phyloP scores from a whole-genome alignment of 2,329 filamentous ascomycete genomes.

The Fusarium acutatum region DNA sequence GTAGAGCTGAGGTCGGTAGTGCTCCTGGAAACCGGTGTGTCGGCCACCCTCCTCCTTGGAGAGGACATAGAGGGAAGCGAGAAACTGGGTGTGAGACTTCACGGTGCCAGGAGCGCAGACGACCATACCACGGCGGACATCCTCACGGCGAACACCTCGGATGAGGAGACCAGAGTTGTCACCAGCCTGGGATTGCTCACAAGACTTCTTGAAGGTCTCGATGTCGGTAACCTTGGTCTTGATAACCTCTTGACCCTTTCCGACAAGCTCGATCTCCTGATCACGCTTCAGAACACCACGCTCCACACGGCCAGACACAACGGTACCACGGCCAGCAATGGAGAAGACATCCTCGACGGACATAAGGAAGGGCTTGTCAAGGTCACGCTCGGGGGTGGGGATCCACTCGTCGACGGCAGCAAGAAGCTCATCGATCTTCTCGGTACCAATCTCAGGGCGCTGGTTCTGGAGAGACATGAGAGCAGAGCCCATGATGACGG shows the following conservation, averaged over 20 bases:
- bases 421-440: conserved; percentile 93
- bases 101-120: conserved; percentile 82
- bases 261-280: conserved; percentile 91
- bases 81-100: conserved; percentile 90
- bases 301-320: conserved; percentile 96
- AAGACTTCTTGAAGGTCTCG: conserved; percentile 99
- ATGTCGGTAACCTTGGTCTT: conserved; percentile 99
- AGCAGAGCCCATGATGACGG: conserved; percentile 96
- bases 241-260: conserved; percentile 81
- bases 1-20: conserved; percentile 97
- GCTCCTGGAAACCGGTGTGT: conserved; percentile 92
- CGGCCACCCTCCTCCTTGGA: conserved; percentile 98
- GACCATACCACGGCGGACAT: conserved; percentile 94
- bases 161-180: conserved; percentile 98
- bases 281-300: conserved; percentile 94
- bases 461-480: conserved; percentile 92
- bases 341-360: conserved; percentile 94
- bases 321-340: conserved; percentile 92
- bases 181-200: conserved; percentile 93
- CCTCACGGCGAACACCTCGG: conserved; percentile 95
- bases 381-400: conserved; percentile 89
- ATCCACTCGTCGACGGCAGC: conserved; percentile 94
- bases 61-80: conserved; percentile 95
- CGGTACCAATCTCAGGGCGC: conserved; percentile 82
- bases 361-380: conserved; percentile 99